A percentile compares a stretch with the other conserved stretches of the same genome.
Conservation (phyloP, 176 grass and related monocot genomes). For the Eragrostis curvula region DNA sequence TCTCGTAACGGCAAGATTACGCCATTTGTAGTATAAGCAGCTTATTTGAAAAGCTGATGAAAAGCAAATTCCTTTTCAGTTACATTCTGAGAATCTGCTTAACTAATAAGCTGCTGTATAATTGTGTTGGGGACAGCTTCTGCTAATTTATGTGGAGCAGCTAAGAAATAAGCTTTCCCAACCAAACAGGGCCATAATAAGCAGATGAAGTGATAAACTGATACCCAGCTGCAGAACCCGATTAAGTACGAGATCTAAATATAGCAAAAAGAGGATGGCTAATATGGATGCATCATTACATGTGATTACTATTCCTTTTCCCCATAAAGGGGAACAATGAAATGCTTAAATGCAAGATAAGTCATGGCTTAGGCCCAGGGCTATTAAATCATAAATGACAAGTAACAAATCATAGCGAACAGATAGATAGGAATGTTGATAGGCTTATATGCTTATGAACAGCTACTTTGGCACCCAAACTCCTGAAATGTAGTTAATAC, state of each 20-base stretch:
- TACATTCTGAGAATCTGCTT: too few species aligned
- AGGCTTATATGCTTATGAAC: not conserved
- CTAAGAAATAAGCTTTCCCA: too few species aligned
- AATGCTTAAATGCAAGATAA: constrained; percentile 11
- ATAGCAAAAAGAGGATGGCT: not conserved
- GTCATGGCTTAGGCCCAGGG: not conserved
- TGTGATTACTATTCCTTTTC: not conserved
- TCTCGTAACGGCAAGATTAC: not conserved
- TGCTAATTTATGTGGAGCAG: too few species aligned
- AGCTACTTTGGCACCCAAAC: not conserved
- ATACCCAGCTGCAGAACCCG: not conserved
- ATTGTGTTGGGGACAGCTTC: too few species aligned
- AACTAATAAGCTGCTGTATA: too few species aligned
- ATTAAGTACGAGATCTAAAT: not conserved
- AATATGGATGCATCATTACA: not conserved
- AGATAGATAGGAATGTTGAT: not conserved
- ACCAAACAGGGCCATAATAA: not conserved
- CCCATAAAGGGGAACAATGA: not conserved
- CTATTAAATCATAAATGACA: not conserved
- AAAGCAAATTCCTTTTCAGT: too few species aligned
- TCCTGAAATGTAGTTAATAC: constrained; percentile 15
- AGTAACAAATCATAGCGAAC: not conserved
- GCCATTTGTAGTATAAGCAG: not conserved
- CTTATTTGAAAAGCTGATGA: too few species aligned
- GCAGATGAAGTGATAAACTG: not conserved